phyloP scores from a whole-genome alignment of 2,329 filamentous ascomycete genomes.

The Hirsutella rhossiliensis region DNA sequence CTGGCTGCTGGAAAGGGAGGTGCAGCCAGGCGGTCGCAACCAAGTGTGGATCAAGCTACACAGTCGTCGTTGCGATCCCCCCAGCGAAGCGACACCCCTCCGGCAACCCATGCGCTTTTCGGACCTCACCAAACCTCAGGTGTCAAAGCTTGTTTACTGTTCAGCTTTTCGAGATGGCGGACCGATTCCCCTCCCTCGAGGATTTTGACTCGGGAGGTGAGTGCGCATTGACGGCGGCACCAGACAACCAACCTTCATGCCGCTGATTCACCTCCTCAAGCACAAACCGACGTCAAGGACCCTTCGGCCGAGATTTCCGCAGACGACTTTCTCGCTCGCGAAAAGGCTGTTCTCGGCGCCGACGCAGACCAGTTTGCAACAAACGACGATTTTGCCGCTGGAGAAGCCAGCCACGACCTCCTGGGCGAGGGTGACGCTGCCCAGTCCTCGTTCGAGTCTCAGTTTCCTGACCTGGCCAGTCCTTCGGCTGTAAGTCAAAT shows the following conservation, averaged over 20 bases:
- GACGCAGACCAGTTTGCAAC: slow-evolving; percentile 86
- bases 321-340: slow-evolving; percentile 82
- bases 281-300: slow-evolving; percentile 53
- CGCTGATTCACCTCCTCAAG: slow-evolving; percentile 27
- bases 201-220: slow-evolving; percentile 59
- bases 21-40: too few species aligned
- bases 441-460: slow-evolving; percentile 60
- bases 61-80: not conserved
- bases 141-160: not conserved
- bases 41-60: too few species aligned
- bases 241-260: not conserved
- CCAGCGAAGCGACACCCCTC: not conserved
- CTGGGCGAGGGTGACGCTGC: slow-evolving; percentile 52
- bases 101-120: not conserved
- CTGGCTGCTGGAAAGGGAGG: too few species aligned
- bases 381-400: slow-evolving; percentile 55
- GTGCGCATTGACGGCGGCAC: slow-evolving; percentile 6
- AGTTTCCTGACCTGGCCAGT: slow-evolving; percentile 67
- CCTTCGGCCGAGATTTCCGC: slow-evolving; percentile 46
- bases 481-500: slow-evolving; percentile 19
- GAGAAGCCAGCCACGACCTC: slow-evolving; percentile 57
- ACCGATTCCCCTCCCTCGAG: slow-evolving; percentile 68
- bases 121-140: not conserved
- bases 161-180: slow-evolving; percentile 46
- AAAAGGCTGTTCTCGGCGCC: slow-evolving; percentile 81